Percentiles rank a stretch among this genome's conserved stretches.
These are phyloP conservation scores for Candolleomyces aberdarensis DNA, from an alignment of 768 basidiomycete genomes.

Conservation along the genomic window DNA sequence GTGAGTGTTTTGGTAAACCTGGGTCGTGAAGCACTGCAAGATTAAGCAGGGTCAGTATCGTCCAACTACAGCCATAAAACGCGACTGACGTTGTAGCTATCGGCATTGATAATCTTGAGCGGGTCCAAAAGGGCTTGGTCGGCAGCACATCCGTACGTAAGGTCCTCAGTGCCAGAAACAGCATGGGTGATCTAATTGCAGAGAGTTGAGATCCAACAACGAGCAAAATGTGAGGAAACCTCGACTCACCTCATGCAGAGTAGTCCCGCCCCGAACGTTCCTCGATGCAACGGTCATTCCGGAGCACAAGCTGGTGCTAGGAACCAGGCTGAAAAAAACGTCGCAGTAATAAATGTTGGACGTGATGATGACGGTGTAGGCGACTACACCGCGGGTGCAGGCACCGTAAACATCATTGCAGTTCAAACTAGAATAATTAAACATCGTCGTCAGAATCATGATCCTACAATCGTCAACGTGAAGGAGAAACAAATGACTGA, in stretches of 20 bases:
- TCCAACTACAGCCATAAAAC: background rate
- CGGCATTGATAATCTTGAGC: slow-evolving; percentile 35
- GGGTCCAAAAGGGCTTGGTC: slow-evolving; percentile 37
- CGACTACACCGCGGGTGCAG: slow-evolving; percentile 38
- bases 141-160: slow-evolving; percentile 37
- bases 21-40: slow-evolving; percentile 41
- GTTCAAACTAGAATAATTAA: slow-evolving; percentile 27
- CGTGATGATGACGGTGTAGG: slow-evolving; percentile 41
- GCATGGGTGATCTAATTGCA: slow-evolving; percentile 37
- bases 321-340: slow-evolving; percentile 45
- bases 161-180: slow-evolving; percentile 36
- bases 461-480: background rate
- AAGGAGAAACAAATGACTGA: slow-evolving; percentile 14
- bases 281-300: slow-evolving; percentile 42
- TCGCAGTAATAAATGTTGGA: slow-evolving; percentile 48
- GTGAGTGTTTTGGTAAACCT: slow-evolving; percentile 38
- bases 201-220: background rate
- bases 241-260: slow-evolving; percentile 38
- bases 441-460: background rate
- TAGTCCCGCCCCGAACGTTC: slow-evolving; percentile 45
- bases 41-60: background rate
- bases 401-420: slow-evolving; percentile 38
- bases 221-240: too few species aligned
- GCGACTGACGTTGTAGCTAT: slow-evolving; percentile 43
- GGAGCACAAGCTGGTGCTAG: slow-evolving; percentile 34